A percentile compares a stretch with the other conserved stretches of the same genome.
phyloP scores from a whole-genome alignment of 305 asterid species.

The Rubia peregrina region DNA sequence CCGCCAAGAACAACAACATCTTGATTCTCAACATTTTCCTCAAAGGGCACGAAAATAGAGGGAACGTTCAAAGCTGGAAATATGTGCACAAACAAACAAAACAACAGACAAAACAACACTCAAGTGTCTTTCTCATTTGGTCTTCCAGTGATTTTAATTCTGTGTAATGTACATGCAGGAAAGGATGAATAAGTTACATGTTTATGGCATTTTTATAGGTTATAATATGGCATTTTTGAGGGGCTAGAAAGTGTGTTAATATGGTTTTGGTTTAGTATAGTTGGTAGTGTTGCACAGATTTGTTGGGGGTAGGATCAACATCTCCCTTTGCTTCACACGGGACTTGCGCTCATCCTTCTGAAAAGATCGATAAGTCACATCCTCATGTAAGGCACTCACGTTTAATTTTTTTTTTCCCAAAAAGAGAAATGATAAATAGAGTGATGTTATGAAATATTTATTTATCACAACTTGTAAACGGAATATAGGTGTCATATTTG shows the following conservation, averaged over 20 bases:
- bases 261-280: slow-evolving; percentile 5
- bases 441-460: too few species aligned
- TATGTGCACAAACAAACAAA: background rate
- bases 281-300: slow-evolving; percentile 9
- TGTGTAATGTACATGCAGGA: background rate
- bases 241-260: background rate
- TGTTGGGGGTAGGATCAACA: background rate
- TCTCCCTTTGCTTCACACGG: background rate
- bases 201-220: background rate
- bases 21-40: slow-evolving; percentile 32
- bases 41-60: slow-evolving; percentile 23
- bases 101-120: slow-evolving; percentile 10
- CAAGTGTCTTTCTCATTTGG: slow-evolving; percentile 16
- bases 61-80: background rate
- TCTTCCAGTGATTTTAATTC: slow-evolving; percentile 13
- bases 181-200: background rate
- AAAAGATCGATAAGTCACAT: background rate
- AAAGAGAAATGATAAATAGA: too few species aligned
- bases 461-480: too few species aligned
- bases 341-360: background rate
- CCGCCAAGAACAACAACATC: slow-evolving; percentile 21
- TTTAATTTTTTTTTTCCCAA: too few species aligned
- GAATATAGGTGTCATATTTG: too few species aligned
- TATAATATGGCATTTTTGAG: background rate
- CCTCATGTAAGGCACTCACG: background rate